Percentiles rank a stretch among this genome's conserved stretches.
phyloP scores from a whole-genome alignment of 2,329 filamentous ascomycete species.

The Hypoxylon sp. region DNA sequence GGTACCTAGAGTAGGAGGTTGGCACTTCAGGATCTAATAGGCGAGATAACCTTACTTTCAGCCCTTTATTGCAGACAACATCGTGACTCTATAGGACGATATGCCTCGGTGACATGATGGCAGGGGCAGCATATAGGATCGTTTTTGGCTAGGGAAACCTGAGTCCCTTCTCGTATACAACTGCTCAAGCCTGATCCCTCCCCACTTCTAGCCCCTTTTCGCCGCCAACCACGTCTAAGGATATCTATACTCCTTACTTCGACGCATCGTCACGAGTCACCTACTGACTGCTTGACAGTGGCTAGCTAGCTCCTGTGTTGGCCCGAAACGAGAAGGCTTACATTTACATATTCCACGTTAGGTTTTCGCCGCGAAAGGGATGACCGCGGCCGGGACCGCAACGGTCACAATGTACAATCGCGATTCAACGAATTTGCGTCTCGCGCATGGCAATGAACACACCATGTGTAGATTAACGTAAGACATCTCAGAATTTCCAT shows the following conservation, averaged over 20 bases:
- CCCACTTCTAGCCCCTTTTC: background rate
- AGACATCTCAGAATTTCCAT: conserved; percentile 14
- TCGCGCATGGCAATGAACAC: conserved; percentile 8
- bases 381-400: background rate
- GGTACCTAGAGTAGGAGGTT: background rate
- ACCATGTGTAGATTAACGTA: conserved; percentile 14
- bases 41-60: background rate
- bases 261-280: background rate
- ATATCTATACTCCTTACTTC: background rate
- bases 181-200: background rate
- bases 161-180: background rate
- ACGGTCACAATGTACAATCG: background rate
- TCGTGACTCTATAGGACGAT: conserved; percentile 3
- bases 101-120: background rate
- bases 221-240: background rate
- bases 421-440: background rate
- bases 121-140: background rate
- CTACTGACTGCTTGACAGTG: background rate
- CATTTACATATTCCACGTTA: background rate
- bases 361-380: background rate
- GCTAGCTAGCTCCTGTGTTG: background rate
- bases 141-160: background rate
- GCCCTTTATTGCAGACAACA: background rate
- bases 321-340: background rate
- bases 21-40: background rate